Evolutionary conservation across 345 rosid genomes (phyloP).

Genomic region (Kernera saxatilis): DNA sequence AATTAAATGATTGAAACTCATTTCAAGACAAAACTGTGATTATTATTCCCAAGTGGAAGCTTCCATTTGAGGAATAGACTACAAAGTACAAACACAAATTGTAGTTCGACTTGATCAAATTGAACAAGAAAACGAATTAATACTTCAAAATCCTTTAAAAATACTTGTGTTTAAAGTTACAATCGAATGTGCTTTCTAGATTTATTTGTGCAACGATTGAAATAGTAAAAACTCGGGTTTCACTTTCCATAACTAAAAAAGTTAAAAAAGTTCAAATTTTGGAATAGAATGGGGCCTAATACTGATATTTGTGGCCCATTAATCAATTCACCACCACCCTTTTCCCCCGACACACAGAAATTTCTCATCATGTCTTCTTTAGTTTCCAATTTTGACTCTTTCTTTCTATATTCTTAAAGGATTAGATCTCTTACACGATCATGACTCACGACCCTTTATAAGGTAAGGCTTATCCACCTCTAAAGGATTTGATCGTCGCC

Average conservation of each 20-base stretch:
- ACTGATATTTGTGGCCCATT: constrained; percentile 16
- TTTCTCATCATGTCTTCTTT: constrained; percentile 17
- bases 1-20: no score
- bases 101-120: neutral
- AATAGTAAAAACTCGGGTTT: neutral
- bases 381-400: neutral
- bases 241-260: neutral
- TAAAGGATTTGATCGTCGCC: neutral
- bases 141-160: neutral
- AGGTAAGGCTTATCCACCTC: constrained; percentile 20
- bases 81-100: neutral
- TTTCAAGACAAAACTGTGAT: neutral
- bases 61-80: neutral
- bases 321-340: neutral
- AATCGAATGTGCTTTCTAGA: neutral
- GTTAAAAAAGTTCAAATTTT: neutral
- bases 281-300: constrained; percentile 18
- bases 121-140: neutral
- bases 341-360: constrained; percentile 4
- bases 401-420: neutral
- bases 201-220: neutral
- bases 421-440: constrained; percentile 24
- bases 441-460: constrained; percentile 3
- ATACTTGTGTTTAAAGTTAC: neutral
- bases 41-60: neutral